Conservation (phyloP, 2,329 filamentous ascomycete species). For the Cadophora malorum region DNA sequence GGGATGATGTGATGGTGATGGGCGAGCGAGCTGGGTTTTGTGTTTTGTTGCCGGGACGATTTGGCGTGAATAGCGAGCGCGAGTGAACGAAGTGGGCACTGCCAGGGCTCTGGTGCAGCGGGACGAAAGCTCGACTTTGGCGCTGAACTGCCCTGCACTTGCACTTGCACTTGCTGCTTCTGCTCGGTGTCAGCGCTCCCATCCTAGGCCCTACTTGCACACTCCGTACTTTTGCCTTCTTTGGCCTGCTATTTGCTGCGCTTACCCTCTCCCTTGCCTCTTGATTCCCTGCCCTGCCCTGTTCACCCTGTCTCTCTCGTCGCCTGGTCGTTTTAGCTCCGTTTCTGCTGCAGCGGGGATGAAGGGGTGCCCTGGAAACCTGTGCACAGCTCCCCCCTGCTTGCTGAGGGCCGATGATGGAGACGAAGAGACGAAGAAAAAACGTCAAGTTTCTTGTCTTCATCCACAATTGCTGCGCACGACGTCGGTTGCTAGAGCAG, state of each 20-base stretch:
- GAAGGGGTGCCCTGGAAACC: conserved; percentile 9
- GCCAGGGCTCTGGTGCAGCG: neutral
- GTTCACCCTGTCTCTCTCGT: neutral
- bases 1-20: neutral
- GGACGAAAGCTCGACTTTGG: conserved; percentile 4
- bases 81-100: neutral
- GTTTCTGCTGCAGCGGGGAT: conserved; percentile 20
- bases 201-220: neutral
- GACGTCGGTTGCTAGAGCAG: neutral
- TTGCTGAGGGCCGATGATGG: conserved; percentile 6
- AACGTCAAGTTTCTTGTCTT: neutral
- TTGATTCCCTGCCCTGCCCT: neutral
- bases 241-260: conserved; percentile 1
- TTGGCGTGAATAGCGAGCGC: conserved; percentile 3
- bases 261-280: neutral
- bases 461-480: neutral
- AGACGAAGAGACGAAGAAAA: neutral
- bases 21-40: neutral
- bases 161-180: neutral
- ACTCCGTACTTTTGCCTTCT: neutral
- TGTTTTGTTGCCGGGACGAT: conserved; percentile 11
- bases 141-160: neutral
- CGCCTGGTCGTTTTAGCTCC: conserved; percentile 24
- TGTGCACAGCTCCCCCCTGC: conserved; percentile 3
- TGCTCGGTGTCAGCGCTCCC: neutral